These are phyloP conservation scores for Colletotrichum sp. DNA, from an alignment of 2,329 filamentous ascomycete species.

Conservation along the genomic window DNA sequence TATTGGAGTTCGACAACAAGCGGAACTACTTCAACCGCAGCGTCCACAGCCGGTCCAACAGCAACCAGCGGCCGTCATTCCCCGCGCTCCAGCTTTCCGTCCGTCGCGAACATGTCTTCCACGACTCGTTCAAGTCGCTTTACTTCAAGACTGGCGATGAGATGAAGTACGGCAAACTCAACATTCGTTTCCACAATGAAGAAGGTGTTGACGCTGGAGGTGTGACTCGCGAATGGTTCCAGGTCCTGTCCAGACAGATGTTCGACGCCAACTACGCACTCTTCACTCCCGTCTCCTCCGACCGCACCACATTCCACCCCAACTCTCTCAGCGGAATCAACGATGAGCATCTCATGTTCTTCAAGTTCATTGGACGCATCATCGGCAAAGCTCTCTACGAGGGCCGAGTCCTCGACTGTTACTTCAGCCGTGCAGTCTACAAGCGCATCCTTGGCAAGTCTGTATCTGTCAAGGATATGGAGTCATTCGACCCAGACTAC, in stretches of 20 bases:
- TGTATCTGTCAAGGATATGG: conserved; percentile 99
- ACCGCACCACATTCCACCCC: conserved; percentile 97
- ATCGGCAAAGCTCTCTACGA: conserved; percentile 99
- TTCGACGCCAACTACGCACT: conserved; percentile 98
- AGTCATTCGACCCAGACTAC: conserved; percentile 97
- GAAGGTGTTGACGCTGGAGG: conserved; percentile 98
- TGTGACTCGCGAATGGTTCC: conserved; percentile 99
- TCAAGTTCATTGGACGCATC: conserved; percentile 98
- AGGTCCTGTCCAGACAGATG: conserved; percentile 96
- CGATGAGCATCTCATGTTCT: conserved; percentile 94
- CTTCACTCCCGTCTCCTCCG: conserved; percentile 95
- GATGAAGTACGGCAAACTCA: conserved; percentile 99
- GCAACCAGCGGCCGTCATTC: conserved; percentile 72
- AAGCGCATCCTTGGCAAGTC: conserved; percentile 95
- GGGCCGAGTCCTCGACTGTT: conserved; percentile 92
- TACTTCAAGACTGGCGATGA: conserved; percentile 97
- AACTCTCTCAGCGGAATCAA: conserved; percentile 95
- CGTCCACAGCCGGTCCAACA: conserved; percentile 74
- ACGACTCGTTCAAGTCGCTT: conserved; percentile 97
- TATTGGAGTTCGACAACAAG: conserved; percentile 99
- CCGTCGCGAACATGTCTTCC: conserved; percentile 93
- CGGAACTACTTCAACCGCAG: conserved; percentile 98
- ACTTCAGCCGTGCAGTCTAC: conserved; percentile 98
- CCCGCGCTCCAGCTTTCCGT: conserved; percentile 84
- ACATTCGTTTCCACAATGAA: conserved; percentile 95